A percentile compares a stretch with the other conserved stretches of the same genome.
phyloP scores from a whole-genome alignment of 805 yeast species.

The Candida awuae region DNA sequence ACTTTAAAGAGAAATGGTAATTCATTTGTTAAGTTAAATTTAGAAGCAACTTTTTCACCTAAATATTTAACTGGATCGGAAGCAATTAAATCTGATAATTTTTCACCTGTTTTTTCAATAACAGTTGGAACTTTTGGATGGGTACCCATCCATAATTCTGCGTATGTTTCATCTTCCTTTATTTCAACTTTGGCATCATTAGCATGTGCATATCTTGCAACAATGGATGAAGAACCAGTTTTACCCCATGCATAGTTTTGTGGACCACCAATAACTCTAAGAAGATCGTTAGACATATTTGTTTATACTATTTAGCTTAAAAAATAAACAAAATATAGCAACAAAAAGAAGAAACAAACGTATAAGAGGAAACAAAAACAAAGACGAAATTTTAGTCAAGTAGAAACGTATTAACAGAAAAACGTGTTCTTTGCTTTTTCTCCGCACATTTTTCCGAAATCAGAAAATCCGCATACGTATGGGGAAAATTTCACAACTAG shows the following conservation, averaged over 20 bases:
- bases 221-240: constrained; percentile 75
- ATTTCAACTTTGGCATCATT: constrained; percentile 51
- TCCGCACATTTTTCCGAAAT: too few relatives aligned
- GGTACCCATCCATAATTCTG: constrained; percentile 99
- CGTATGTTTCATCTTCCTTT: constrained; percentile 79
- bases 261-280: constrained; percentile 30
- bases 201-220: constrained; percentile 74
- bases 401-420: too few relatives aligned
- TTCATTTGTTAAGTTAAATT: constrained; percentile 58
- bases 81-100: constrained; percentile 61
- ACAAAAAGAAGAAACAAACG: too few relatives aligned
- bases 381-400: too few relatives aligned
- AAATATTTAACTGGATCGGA: constrained; percentile 50
- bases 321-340: not conserved
- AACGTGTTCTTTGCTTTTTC: too few relatives aligned
- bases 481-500: too few relatives aligned
- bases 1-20: constrained; percentile 93
- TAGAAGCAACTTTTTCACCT: constrained; percentile 48
- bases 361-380: too few relatives aligned
- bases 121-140: constrained; percentile 86
- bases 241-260: constrained; percentile 46
- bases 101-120: constrained; percentile 38
- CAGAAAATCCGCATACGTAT: too few relatives aligned
- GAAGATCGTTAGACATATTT: constrained; percentile 22
- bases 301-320: too few relatives aligned